Conservation (phyloP, 306 rosid species). For the Vicia sativa region DNA sequence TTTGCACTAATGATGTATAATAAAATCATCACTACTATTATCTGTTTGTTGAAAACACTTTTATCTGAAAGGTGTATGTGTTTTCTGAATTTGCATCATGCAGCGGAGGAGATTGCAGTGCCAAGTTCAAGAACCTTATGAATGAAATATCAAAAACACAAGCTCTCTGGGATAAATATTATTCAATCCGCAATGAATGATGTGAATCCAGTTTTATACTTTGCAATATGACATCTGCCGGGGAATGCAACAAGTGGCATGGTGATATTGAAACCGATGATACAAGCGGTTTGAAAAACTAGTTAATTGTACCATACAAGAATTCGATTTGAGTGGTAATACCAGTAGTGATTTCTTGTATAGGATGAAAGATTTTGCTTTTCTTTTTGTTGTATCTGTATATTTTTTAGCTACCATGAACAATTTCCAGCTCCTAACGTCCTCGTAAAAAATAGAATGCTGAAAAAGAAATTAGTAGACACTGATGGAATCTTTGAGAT, state of each 20-base stretch:
- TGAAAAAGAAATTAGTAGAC: neutral
- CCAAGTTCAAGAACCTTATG: slow-evolving; percentile 90
- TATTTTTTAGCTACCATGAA: slow-evolving; percentile 20
- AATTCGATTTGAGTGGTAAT: slow-evolving; percentile 33
- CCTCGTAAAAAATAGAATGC: slow-evolving; percentile 10
- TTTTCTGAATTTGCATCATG: slow-evolving; percentile 38
- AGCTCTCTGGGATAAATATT: slow-evolving; percentile 74
- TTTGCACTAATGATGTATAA: slow-evolving; percentile 7
- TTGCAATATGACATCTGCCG: slow-evolving; percentile 24
- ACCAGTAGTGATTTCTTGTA: slow-evolving; percentile 48
- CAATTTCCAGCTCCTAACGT: slow-evolving; percentile 20
- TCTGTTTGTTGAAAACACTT: neutral
- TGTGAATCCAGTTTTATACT: slow-evolving; percentile 2
- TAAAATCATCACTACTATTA: neutral
- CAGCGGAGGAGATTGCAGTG: slow-evolving; percentile 98
- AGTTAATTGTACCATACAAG: slow-evolving; percentile 34
- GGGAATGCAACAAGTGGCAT: slow-evolving; percentile 26
- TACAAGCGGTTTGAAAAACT: slow-evolving; percentile 36
- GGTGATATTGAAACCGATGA: slow-evolving; percentile 29
- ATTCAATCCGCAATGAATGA: slow-evolving; percentile 92
- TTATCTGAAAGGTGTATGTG: slow-evolving; percentile 4
- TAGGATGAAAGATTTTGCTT: slow-evolving; percentile 44
- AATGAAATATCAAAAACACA: slow-evolving; percentile 82
- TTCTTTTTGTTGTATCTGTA: slow-evolving; percentile 24
- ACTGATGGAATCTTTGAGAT: slow-evolving; percentile 8